Conservation (phyloP, 768 basidiomycete species). For the Tephrocybe sp. region DNA sequence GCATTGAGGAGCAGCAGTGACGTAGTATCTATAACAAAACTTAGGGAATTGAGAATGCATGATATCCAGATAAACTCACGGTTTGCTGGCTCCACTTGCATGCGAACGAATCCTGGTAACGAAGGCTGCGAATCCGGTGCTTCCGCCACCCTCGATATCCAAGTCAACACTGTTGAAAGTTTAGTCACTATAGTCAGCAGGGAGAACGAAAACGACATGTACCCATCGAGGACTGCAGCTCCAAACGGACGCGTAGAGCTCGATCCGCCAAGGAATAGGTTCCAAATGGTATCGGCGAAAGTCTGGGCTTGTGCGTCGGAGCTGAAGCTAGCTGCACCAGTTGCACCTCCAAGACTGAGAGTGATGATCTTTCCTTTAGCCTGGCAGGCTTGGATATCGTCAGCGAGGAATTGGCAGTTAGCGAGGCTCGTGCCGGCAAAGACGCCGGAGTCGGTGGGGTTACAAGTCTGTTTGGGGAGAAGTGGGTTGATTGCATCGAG, state of each 20-base stretch:
- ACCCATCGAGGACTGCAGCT: conserved; percentile 66
- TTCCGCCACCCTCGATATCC: conserved; percentile 61
- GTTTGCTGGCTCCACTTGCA: conserved; percentile 46
- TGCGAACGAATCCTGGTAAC: conserved; percentile 46
- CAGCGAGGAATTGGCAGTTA: conserved; percentile 54
- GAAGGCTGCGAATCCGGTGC: conserved; percentile 44
- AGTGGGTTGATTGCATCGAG: neutral
- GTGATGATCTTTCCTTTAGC: conserved; percentile 48
- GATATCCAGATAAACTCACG: conserved; percentile 23
- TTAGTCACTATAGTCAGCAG: neutral
- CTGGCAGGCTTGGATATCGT: conserved; percentile 60
- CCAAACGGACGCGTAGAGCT: conserved; percentile 63
- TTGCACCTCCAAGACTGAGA: conserved; percentile 51
- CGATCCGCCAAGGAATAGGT: conserved; percentile 46
- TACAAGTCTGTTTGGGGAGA: conserved; percentile 43
- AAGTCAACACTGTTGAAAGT: conserved; percentile 46
- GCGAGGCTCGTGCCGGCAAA: conserved; percentile 58
- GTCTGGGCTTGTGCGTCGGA: conserved; percentile 47
- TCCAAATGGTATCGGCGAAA: conserved; percentile 44
- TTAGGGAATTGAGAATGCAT: neutral
- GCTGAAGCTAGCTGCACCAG: conserved; percentile 48
- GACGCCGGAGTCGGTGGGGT: conserved; percentile 34
- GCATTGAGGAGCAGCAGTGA: conserved; percentile 57
- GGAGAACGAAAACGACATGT: neutral
- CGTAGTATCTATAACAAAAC: conserved; percentile 42